Conservation (phyloP, 768 basidiomycete species). For the Panaeolus papilionaceus region DNA sequence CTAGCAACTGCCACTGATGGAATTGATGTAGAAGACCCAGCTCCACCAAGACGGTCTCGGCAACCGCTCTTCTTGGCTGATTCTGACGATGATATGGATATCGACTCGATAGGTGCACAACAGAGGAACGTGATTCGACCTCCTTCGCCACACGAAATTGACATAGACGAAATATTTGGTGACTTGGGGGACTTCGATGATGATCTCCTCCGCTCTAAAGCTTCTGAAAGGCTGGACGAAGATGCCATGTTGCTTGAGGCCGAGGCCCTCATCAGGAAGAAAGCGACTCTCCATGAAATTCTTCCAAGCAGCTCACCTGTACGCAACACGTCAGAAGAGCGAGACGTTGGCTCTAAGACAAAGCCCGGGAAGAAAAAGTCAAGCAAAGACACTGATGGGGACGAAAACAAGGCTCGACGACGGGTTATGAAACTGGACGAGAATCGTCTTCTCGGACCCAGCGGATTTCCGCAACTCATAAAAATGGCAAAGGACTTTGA, state of each 20-base stretch:
- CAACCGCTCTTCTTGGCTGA: conserved; percentile 64
- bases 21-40: conserved; percentile 26
- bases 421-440: conserved; percentile 74
- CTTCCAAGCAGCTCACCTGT: conserved; percentile 57
- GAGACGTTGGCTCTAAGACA: conserved; percentile 24
- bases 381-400: conserved; percentile 36
- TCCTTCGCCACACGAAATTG: conserved; percentile 55
- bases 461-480: conserved; percentile 84
- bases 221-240: conserved; percentile 57
- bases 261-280: conserved; percentile 48
- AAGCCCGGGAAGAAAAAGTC: conserved; percentile 23
- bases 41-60: conserved; percentile 38
- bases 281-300: conserved; percentile 51
- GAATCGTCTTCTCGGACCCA: conserved; percentile 68
- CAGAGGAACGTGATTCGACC: conserved; percentile 29
- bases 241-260: conserved; percentile 61
- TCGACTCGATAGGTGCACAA: conserved; percentile 35
- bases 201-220: conserved; percentile 44
- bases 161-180: conserved; percentile 51
- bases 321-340: conserved; percentile 36
- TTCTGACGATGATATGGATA: conserved; percentile 57
- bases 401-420: conserved; percentile 52
- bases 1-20: conserved; percentile 23
- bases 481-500: conserved; percentile 80
- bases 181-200: conserved; percentile 45